These are phyloP conservation scores for Botrytis fabae DNA, from an alignment of 2,329 filamentous ascomycete species.

Conservation along the genomic window DNA sequence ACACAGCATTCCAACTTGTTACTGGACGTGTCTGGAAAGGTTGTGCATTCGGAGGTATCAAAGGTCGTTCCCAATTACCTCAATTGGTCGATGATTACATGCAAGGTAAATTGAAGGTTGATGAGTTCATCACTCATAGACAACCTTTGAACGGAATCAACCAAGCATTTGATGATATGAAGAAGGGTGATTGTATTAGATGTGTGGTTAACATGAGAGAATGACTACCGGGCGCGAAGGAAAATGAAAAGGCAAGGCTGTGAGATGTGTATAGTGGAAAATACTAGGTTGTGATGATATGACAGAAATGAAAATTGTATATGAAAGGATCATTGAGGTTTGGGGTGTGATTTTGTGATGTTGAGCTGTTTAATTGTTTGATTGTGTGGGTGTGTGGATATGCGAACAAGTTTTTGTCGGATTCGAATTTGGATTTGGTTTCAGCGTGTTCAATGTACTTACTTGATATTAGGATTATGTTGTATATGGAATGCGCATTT, in stretches of 20 bases:
- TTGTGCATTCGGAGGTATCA: constrained; percentile 97
- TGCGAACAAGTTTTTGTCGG: background rate
- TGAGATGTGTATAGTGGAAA: background rate
- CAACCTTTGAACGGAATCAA: constrained; percentile 84
- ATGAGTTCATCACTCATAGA: constrained; percentile 98
- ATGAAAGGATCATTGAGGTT: background rate
- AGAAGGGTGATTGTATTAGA: constrained; percentile 93
- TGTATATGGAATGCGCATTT: background rate
- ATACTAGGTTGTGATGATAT: background rate
- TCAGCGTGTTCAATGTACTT: background rate
- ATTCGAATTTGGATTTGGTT: background rate
- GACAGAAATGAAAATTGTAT: background rate
- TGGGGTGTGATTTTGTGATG: background rate
- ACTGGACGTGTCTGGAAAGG: constrained; percentile 98
- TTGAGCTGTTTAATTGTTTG: background rate
- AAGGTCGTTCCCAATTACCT: constrained; percentile 90
- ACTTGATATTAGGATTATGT: background rate
- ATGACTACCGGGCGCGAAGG: background rate
- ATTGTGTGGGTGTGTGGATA: background rate
- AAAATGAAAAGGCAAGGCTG: constrained; percentile 3
- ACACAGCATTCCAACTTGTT: constrained; percentile 90
- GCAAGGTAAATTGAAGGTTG: constrained; percentile 87
- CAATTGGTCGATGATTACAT: constrained; percentile 88
- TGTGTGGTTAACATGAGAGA: constrained; percentile 73
- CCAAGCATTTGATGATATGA: constrained; percentile 88